These are phyloP conservation scores for Nymphaea thermarum DNA, from an alignment of 164 flowering plant species.

Conservation along the genomic window DNA sequence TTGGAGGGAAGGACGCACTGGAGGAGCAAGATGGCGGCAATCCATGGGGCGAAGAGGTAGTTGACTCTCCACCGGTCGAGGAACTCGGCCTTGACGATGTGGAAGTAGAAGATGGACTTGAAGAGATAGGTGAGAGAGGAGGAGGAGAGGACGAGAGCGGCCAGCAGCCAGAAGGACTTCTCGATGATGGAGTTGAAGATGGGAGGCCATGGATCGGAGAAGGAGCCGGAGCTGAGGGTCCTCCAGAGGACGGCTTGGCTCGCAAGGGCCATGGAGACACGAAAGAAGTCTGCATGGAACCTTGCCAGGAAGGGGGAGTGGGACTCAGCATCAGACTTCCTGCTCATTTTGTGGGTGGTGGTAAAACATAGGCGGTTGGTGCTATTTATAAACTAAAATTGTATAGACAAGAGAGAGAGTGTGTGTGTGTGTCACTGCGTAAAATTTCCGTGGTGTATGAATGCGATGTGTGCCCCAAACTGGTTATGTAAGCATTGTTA, in stretches of 20 bases:
- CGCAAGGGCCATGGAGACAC: conserved; percentile 26
- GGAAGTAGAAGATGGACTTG: conserved; percentile 13
- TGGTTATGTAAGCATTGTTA: too few relatives aligned
- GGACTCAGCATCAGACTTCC: too few relatives aligned
- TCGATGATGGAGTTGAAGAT: conserved; percentile 1
- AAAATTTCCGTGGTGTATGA: too few relatives aligned
- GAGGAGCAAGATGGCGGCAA: conserved; percentile 18
- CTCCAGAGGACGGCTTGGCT: conserved; percentile 31
- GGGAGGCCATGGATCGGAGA: conserved; percentile 9
- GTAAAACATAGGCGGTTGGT: too few relatives aligned
- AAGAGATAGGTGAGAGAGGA: conserved; percentile 17
- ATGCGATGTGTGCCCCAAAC: too few relatives aligned
- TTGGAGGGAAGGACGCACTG: conserved; percentile 7
- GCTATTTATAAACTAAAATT: too few relatives aligned
- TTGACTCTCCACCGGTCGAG: conserved; percentile 15
- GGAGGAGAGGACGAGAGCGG: conserved; percentile 11
- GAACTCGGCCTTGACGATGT: conserved; percentile 15
- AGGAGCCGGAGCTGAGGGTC: conserved; percentile 8
- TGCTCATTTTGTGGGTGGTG: too few relatives aligned
- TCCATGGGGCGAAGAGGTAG: conserved; percentile 21
- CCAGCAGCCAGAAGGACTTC: conserved; percentile 16
- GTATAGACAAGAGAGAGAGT: too few relatives aligned
- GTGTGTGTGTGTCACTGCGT: too few relatives aligned
- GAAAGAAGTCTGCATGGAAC: conserved; percentile 31
- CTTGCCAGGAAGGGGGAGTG: conserved; percentile 6